Evolutionary conservation across 768 basidiomycete genomes (phyloP).

Genomic region (Amanita rubescens): DNA sequence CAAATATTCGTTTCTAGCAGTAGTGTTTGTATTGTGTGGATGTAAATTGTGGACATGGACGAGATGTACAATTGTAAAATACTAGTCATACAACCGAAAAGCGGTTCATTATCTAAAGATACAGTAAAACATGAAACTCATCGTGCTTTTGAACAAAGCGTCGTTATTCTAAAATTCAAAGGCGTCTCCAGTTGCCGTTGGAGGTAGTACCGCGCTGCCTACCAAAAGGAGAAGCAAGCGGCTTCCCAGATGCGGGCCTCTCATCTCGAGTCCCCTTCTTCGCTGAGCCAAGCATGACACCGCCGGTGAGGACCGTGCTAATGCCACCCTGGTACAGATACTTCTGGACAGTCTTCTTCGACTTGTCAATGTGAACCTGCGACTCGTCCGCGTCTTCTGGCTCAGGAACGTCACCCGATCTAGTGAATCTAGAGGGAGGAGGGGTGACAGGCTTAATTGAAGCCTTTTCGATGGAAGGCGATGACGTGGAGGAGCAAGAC

Average conservation of each 20-base stretch:
- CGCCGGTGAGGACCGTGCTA: conserved; percentile 36
- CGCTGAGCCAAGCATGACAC: conserved; percentile 33
- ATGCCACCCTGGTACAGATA: conserved; percentile 37
- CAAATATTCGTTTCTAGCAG: too few species aligned
- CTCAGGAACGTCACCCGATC: conserved; percentile 1
- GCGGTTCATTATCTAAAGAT: not conserved
- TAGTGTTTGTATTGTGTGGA: too few species aligned
- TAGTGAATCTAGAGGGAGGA: not conserved
- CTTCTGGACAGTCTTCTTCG: conserved; percentile 22
- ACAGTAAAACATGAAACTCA: not conserved
- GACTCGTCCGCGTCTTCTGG: conserved; percentile 6
- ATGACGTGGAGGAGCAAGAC: conserved; percentile 25
- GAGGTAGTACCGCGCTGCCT: not conserved
- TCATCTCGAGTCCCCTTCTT: conserved; percentile 4
- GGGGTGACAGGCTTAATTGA: conserved; percentile 2
- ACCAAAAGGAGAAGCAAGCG: not conserved
- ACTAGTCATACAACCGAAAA: not conserved
- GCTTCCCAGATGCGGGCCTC: not conserved
- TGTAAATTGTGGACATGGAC: not conserved
- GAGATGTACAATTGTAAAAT: too few species aligned
- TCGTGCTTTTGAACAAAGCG: not conserved
- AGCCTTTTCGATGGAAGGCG: conserved; percentile 10
- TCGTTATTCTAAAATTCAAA: not conserved
- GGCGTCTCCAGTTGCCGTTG: not conserved
- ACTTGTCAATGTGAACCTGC: conserved; percentile 18